Base-by-base conservation (phyloP, 2,329 filamentous ascomycete genomes). In the Penicillium sp. region DNA sequence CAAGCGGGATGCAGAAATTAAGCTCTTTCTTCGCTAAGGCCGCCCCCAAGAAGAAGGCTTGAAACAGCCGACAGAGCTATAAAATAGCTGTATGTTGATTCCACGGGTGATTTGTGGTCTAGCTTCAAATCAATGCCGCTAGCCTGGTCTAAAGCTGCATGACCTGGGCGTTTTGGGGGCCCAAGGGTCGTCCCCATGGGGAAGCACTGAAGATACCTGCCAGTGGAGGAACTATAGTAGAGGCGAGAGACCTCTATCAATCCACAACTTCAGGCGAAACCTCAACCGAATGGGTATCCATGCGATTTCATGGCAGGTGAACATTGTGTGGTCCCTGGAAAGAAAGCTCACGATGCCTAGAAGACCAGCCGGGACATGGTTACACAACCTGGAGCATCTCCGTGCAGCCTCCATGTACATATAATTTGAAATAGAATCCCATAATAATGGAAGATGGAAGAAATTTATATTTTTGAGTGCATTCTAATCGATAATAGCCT, bases 1-100 rank as follows among this genome's bases (percentile, higher is more conserved):
- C 88, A 0, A 84, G 76, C 19, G 94, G 94, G 1, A 99, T 99
- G 94, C 94, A 89, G 81, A 99, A 97, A 79, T 83, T 99, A 83
- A 96, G 90, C 69, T 84, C 87, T 58, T 99, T 99, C 76, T 99
- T 99, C 73, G 85, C 85, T 56, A 95, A 93, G 76, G 68, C 71
- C 27, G 62, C 70, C 27, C 41, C 63, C 10, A 69, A 70, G 56
- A 73, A 73, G 58, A 72, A 72, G 49, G 53, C 68, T 34, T 72
- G 64, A 66, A 43, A 35, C 7, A 9, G 14, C 14, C 30, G 11
- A n/a, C 19, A 32, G 30, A 23, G 46, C 6, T 13, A 26, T 26
- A 38, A 34, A 8, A 36, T 46, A 5, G 6, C n/a, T 38, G n/a
- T 26, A 32, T 36, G 9, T 38, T 23, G 23, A 35, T 35, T 45